Evolutionary conservation across 2,329 filamentous ascomycete species (phyloP), one percentile per base, ranked within the genome.

Genomic region (Neofusicoccum laricinum): DNA sequence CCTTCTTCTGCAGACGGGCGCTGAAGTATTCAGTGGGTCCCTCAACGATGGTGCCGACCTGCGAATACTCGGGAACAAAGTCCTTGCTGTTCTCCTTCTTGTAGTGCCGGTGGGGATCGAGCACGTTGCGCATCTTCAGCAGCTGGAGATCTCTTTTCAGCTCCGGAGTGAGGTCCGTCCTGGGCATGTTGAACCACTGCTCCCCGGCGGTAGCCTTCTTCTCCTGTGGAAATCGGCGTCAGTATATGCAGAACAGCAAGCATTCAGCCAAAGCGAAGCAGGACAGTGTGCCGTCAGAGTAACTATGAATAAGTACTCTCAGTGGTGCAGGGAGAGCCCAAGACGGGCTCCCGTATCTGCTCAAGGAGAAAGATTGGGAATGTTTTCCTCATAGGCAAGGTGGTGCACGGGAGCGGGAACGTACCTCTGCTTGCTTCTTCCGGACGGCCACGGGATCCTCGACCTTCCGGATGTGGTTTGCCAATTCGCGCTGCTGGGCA

Each of bases 141-240:
- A 98, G 82, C 77, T 97, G 93, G 58, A 97, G 82, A 74, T 99
- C 94, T 69, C 92, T 86, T 78, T 93, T 96, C 67, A 97, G 82
- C 72, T 96, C 88, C 8, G 92, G 87, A 0, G 93, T 97, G 58
- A 97, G 79, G 58, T 91, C 84, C 30, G 94, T 97, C 71, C 88
- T 88, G 5, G 93, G 93, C 62, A 99, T 83, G 71, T 96, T 86
- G 80, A 90, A 98, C 94, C 94, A 98, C 65, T 90, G 83, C 15
- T 88, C 78, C 49, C 94, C 95, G 58, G 93, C 90, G 66, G 89
- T 90, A 64, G 84, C 81, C 75, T 85, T 86, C 71, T 85, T 85
- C 66, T 81, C 79, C 82, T 85, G 69, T 69, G 69, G 19, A 17
- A 19, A 21, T 15, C 11, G 34, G 21, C 12, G 43, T 62, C 21